These are phyloP conservation scores for Pythium dissotocum DNA, from an alignment of 352 stramenopile species.

Conservation along the genomic window DNA sequence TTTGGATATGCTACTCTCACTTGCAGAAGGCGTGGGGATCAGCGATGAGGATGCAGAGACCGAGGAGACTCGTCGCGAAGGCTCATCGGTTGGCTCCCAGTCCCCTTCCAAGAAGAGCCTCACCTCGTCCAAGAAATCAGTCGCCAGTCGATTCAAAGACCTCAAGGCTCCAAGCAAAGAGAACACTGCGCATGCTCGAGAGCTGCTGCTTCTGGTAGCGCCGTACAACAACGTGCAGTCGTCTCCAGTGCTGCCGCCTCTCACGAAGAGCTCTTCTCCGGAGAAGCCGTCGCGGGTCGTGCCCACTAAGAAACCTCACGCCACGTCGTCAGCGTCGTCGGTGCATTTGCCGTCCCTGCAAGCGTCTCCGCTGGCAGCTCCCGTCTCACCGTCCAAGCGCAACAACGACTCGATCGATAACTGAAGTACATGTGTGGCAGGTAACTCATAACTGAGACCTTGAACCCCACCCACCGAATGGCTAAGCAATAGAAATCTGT, in stretches of 20 bases:
- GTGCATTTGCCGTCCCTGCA: not conserved
- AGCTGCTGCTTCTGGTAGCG: conserved; percentile 63
- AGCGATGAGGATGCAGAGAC: conserved; percentile 25
- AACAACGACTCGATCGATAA: conserved; percentile 4
- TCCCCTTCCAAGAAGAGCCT: conserved; percentile 11
- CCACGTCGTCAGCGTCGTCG: not conserved
- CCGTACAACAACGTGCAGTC: conserved; percentile 38
- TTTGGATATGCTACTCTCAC: conserved; percentile 55
- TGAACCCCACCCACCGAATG: not conserved
- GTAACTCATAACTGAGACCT: not conserved
- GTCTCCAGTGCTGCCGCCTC: not conserved
- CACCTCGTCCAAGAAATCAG: not conserved
- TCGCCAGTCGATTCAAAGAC: not conserved
- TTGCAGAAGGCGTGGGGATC: conserved; percentile 36
- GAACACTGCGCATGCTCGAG: conserved; percentile 49
- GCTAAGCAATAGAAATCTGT: conserved; percentile 8
- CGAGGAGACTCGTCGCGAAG: conserved; percentile 35
- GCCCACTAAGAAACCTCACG: not conserved
- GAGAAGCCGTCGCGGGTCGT: not conserved
- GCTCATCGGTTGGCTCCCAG: not conserved
- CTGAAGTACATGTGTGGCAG: not conserved
- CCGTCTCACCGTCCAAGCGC: not conserved
- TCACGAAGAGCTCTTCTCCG: not conserved
- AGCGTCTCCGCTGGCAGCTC: not conserved
- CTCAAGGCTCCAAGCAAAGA: conserved; percentile 31